Evolutionary conservation across 495 filamentous ascomycete genomes (phyloP), one percentile per base, ranked within the genome.

Genomic region (Penicillium salamii): DNA sequence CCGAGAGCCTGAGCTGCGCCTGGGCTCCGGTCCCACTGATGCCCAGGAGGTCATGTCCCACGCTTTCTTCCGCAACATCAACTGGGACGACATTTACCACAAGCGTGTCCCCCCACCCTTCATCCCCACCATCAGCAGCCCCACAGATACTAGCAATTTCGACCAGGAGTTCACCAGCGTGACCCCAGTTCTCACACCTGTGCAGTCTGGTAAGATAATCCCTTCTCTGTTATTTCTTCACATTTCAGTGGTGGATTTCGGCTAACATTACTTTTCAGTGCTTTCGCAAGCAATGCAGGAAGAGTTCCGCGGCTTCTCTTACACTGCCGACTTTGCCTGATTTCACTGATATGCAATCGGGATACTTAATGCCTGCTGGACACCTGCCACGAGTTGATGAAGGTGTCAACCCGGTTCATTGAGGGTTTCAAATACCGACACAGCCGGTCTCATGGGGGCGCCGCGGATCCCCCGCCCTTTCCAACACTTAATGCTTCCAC

Each of bases 11-110:
- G 93, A 97, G 57, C 75, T 91, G 61, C 83, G 93, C 49, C 81
- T 99, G 17, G 93, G 93, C 21, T 90, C 88, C 55, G 93, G 93
- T 26, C 92, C 93, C 11, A 97, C 95, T 1, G 93, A 99, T 75
- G 93, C 95, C 11, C 93, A 99, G 69, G 93, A 99, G 73, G 87
- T 99, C 53, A 99, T 99, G 93, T 91, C 85, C 59, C 95, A 99
- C 67, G 88, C 93, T 3, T 99, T 99, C 76, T 99, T 99, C 78
- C 77, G 89, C 42, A 95, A 91, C 66, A 86, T 97, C 68, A 96
- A 92, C 71, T 99, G 93, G 93, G 93, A 97, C 59, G 93, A 97
- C 65, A 87, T 99, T 48, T 96, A 96, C 64, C 82, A 96, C 65
- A 99, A 99, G 80, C 81, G 88, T 36, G 81, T 96, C 33, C 78